Conservation (phyloP, 202 grass and related monocot genomes). For the Zizania palustris region DNA sequence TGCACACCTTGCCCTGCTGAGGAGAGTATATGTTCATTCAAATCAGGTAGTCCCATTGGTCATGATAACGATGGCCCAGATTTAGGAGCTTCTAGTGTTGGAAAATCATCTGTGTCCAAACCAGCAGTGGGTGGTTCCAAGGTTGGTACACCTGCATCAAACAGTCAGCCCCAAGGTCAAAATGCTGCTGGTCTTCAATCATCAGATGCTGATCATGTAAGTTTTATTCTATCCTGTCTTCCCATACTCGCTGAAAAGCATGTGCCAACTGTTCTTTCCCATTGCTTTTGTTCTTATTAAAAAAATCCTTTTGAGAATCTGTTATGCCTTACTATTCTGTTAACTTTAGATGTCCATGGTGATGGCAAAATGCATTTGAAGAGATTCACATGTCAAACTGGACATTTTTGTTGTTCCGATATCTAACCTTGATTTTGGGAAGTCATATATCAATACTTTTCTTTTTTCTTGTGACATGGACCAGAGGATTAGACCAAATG, state of each 20-base stretch:
- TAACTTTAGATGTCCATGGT: conserved; percentile 21
- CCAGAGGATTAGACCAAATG: neutral
- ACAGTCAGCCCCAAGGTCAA: conserved; percentile 48
- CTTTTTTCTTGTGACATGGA: conserved; percentile 24
- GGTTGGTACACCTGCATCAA: conserved; percentile 48
- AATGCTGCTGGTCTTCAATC: conserved; percentile 52
- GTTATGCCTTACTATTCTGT: conserved; percentile 1
- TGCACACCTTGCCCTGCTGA: conserved; percentile 60
- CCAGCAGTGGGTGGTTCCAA: conserved; percentile 55
- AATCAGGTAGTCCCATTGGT: conserved; percentile 57
- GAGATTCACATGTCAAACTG: conserved; percentile 16
- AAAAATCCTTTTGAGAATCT: neutral
- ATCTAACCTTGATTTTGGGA: conserved; percentile 20
- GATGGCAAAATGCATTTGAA: conserved; percentile 21
- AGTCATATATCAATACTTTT: neutral
- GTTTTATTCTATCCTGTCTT: conserved; percentile 46
- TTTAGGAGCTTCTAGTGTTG: conserved; percentile 61
- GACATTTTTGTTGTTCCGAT: conserved; percentile 12
- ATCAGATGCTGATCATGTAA: conserved; percentile 60
- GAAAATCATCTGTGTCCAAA: conserved; percentile 59
- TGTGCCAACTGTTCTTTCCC: neutral
- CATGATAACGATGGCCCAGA: conserved; percentile 52
- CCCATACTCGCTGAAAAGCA: conserved; percentile 17
- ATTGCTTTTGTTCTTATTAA: neutral
- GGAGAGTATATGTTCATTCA: conserved; percentile 95